Base-by-base conservation (phyloP, 306 rosid genomes). In the Biancaea sappan region DNA sequence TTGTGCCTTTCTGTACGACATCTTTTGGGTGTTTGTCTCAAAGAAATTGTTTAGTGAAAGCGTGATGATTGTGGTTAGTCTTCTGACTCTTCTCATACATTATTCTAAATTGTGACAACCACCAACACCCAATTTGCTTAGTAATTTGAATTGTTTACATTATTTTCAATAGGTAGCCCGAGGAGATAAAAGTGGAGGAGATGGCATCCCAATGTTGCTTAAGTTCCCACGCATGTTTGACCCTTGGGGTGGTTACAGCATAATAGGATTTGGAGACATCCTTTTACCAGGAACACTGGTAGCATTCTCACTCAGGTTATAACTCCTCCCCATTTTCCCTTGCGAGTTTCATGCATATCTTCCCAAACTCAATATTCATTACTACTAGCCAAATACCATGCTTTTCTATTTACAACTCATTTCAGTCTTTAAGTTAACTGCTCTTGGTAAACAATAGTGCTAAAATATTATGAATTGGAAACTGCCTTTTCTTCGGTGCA, bases 201-300 rank as follows among this genome's bases (percentile, higher is more conserved):
- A 95, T 70, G 99, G 98, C 58, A 95, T 95, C 76, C 99, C 98
- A 0, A 92, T 95, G 98, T 90, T 95, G 32, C 90, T 95, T 26
- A 95, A 92, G 82, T 90, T 95, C 69, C 99, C 99, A 1, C 96
- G 99, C 59, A 85, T 95, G 75, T 92, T 85, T 69, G 99, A 95
- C 72, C 99, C 99, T 5, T 95, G 99, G 99, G 96, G 99, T 71
- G 98, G 99, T 78, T 95, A 80, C 86, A 95, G 99, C 88, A 95
- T 95, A 75, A 95, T 95, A 15, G 99, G 99, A 54, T 95, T 95
- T 50, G 99, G 99, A 50, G 99, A 95, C 86, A 95, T 95, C 73
- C 92, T 95, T 75, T 79, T 95, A 78, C 99, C 99, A 7, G 99
- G 99, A 71, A 83, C 90, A 65, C 81, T 95, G 25, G 86, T 95